Evolutionary conservation across 2,329 filamentous ascomycete species (phyloP).

Genomic region (Curvularia spicifera): DNA sequence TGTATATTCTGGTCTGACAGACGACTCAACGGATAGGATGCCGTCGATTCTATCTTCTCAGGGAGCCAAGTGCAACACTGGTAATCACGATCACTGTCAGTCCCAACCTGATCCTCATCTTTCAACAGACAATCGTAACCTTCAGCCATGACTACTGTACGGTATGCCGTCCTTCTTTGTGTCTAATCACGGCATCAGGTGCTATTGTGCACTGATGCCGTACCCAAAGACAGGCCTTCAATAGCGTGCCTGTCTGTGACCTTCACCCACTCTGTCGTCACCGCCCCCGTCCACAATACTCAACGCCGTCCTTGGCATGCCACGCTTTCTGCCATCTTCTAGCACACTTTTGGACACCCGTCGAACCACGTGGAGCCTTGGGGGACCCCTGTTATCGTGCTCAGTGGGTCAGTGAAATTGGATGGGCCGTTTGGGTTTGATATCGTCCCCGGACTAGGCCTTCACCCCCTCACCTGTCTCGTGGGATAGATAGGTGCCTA

Average conservation of each 20-base stretch:
- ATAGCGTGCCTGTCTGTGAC: slow-evolving; percentile 8
- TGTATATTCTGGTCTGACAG: neutral
- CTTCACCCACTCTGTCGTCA: slow-evolving; percentile 1
- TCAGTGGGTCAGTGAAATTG: neutral
- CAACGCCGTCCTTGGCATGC: neutral
- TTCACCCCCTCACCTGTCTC: slow-evolving; percentile 11
- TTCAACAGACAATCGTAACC: neutral
- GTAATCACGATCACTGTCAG: neutral
- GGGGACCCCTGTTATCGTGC: neutral
- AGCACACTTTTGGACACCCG: neutral
- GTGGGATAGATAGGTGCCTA: slow-evolving; percentile 4
- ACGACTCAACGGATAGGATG: neutral
- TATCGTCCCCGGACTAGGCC: neutral
- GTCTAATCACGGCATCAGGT: neutral
- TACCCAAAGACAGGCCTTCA: slow-evolving; percentile 4
- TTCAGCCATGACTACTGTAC: neutral
- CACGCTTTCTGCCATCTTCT: neutral
- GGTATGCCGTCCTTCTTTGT: neutral
- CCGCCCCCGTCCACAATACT: neutral
- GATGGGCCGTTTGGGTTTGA: slow-evolving; percentile 6
- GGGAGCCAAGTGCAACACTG: neutral
- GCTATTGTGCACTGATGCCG: neutral
- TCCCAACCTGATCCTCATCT: neutral
- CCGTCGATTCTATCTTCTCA: neutral
- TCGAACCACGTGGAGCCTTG: neutral